A percentile compares a stretch with the other conserved stretches of the same genome.
Evolutionary conservation across 208 protist genomes (phyloP).

Genomic region (Acanthamoeba rhysodes): DNA sequence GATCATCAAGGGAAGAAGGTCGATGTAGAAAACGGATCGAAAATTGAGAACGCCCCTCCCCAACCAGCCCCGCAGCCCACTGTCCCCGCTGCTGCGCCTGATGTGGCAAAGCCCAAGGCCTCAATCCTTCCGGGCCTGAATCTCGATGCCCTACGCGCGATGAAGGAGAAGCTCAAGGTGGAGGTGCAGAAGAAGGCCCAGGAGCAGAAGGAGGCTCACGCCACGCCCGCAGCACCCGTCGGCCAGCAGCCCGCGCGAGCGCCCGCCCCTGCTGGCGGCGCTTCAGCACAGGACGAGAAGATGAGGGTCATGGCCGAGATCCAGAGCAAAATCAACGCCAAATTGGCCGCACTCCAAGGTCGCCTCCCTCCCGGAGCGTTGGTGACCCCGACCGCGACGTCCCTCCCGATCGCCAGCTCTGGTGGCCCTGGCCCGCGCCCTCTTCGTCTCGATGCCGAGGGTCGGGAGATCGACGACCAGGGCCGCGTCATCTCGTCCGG

Average conservation of each 20-base stretch:
- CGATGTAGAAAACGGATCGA: neutral
- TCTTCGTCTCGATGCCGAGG: slow-evolving; percentile 39
- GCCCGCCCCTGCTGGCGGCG: neutral
- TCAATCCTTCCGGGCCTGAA: slow-evolving; percentile 11
- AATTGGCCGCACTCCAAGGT: slow-evolving; percentile 28
- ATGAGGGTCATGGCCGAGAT: slow-evolving; percentile 28
- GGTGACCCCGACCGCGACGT: neutral
- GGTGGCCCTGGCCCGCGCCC: neutral
- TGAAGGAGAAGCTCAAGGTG: slow-evolving; percentile 41
- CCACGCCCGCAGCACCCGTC: neutral
- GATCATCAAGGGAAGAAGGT: neutral
- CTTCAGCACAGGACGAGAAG: neutral
- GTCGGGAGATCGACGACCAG: slow-evolving; percentile 53
- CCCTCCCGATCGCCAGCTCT: neutral
- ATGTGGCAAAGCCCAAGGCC: neutral
- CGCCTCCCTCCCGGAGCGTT: neutral
- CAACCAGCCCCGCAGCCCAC: neutral
- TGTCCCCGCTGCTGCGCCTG: neutral
- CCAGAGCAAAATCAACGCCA: slow-evolving; percentile 45
- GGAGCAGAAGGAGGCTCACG: neutral
- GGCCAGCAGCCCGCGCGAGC: neutral
- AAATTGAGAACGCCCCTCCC: neutral
- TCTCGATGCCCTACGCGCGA: neutral
- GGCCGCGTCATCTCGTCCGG: neutral
- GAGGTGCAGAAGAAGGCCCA: slow-evolving; percentile 28